phyloP scores from a whole-genome alignment of 805 yeast species.

The Kuraishia cidri region DNA sequence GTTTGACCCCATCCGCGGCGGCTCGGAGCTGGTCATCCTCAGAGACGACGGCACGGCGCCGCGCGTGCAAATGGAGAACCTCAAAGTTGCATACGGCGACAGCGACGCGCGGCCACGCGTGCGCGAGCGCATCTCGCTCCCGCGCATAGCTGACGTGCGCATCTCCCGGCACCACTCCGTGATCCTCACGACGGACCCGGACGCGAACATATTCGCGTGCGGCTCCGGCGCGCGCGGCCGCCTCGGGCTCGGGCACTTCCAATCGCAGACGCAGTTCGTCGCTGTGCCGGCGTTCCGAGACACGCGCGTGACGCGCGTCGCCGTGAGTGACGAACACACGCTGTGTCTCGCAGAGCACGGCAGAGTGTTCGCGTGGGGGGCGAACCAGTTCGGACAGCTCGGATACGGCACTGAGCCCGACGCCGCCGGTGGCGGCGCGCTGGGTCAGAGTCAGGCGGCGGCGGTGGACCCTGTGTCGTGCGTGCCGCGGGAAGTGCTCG shows the following conservation, averaged over 20 bases:
- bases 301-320: conserved; percentile 25
- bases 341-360: conserved; percentile 37
- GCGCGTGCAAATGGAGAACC: conserved; percentile 8
- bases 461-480: conserved; percentile 17
- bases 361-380: conserved; percentile 74
- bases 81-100: conserved; percentile 16
- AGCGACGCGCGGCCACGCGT: conserved; percentile 6
- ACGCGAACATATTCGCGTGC: conserved; percentile 42
- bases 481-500: conserved; percentile 27
- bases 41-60: conserved; percentile 4
- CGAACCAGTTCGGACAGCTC: conserved; percentile 56
- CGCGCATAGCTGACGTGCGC: conserved; percentile 35
- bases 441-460: no score
- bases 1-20: no score
- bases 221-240: conserved; percentile 71
- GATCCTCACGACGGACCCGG: conserved; percentile 38
- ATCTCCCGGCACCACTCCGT: conserved; percentile 64
- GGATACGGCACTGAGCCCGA: conserved; percentile 36
- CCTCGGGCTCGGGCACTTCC: conserved; percentile 44
- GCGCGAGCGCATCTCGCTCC: conserved; percentile 21
- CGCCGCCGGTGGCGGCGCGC: no score
- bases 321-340: conserved; percentile 7
- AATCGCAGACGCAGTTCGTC: conserved; percentile 33
- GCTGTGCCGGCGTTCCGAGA: conserved; percentile 26
- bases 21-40: not conserved